Base-by-base conservation (phyloP, 2,329 filamentous ascomycete species). In the Aspergillus sp. region DNA sequence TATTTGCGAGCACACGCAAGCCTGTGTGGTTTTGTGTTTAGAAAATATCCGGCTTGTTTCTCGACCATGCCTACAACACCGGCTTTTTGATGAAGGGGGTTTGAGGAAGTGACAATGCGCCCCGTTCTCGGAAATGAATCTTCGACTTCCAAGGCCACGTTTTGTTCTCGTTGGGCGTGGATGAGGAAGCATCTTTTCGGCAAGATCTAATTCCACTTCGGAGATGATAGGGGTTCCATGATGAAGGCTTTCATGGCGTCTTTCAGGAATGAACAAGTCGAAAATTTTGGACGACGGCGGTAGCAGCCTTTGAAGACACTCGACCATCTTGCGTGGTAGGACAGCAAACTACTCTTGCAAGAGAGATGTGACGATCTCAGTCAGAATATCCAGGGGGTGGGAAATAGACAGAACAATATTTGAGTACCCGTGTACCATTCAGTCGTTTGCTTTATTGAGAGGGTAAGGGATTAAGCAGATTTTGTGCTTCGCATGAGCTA, bases 41-140 rank as follows among this genome's bases (percentile, higher is more conserved):
- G 28, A 42, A 13, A 5, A 46, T 38, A 11, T 27, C 27, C 34
- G 39, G 8, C 12, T 46, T 37, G 6, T 37, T 43, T 43, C 33
- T 19, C 35, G 7, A 32, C 12, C 33, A 8, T 6, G 36, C 28
- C 42, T 35, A 35, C 39, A 6, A 46, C 34, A 34, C 3, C 26
- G 34, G 19, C 26, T 10, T 10, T 30, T 30, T 42, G 31, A 31
- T 12, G 34, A 27, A 38, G 27, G 35, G 19, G 39, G 35, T 26
- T 27, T 39, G 19, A 33, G 39, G 35, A 42, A 46, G 44, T 46
- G 44, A 36, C 30, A 39, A 30, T 46, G 44, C 7, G 38, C 33
- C 30, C 39, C 39, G 27, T 46, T 46, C 13, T 42, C 35, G 36
- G 38, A 27, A 27, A 8, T 33, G 28, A 42, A 27, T 9, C 37